Evolutionary conservation across 164 flowering plant genomes (phyloP).

Genomic region (Piper longum): DNA sequence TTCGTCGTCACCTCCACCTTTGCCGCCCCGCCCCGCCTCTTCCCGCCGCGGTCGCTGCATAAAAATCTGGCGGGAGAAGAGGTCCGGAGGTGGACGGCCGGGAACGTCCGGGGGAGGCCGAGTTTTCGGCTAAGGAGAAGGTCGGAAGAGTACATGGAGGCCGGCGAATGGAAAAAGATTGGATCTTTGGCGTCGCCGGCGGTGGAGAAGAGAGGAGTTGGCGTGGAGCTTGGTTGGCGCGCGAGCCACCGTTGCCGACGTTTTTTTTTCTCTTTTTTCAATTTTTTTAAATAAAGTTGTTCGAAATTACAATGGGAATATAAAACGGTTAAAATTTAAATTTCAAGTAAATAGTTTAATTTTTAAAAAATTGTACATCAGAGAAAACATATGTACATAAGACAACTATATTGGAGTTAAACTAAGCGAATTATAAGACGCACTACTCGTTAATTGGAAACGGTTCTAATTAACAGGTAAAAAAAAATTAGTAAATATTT

Average conservation of each 20-base stretch:
- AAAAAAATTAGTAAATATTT: too few species aligned
- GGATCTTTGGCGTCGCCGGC: background rate
- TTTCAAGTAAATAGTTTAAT: too few species aligned
- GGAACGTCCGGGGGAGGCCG: constrained; percentile 6
- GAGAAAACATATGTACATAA: too few species aligned
- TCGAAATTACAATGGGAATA: too few species aligned
- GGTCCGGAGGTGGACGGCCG: constrained; percentile 3
- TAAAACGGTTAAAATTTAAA: too few species aligned
- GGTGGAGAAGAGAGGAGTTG: background rate
- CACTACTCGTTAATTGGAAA: too few species aligned
- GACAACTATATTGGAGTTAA: too few species aligned
- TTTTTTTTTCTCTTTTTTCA: too few species aligned
- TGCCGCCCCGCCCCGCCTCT: constrained; percentile 8
- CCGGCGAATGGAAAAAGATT: background rate
- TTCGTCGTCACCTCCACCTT: constrained; percentile 32
- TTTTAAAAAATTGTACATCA: too few species aligned
- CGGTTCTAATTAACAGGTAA: too few species aligned
- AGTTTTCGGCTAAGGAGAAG: constrained; percentile 16
- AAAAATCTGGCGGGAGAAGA: constrained; percentile 9
- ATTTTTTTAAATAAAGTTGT: too few species aligned
- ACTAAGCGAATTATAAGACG: too few species aligned
- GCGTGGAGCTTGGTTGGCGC: background rate
- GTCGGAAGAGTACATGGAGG: constrained; percentile 20
- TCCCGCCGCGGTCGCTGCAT: constrained; percentile 13
- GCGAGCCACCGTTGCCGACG: background rate